Conservation (phyloP, 768 basidiomycete genomes). For the Epithele typhae region DNA sequence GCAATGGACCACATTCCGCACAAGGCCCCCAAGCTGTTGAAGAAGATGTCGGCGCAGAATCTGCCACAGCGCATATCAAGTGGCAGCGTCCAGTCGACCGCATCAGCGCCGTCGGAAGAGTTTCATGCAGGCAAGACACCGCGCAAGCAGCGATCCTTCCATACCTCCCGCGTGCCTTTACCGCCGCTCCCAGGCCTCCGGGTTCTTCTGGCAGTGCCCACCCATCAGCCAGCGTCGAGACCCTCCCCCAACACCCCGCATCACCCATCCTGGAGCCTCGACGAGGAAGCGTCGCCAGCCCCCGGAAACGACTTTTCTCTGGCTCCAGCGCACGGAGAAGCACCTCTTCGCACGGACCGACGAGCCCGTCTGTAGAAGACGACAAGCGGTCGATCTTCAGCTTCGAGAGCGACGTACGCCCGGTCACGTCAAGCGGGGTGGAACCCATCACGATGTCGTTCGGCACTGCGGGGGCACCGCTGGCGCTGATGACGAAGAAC, state of each 20-base stretch:
- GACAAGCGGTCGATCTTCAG: slow-evolving; percentile 55
- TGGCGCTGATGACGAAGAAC: slow-evolving; percentile 25
- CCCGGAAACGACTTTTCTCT: slow-evolving; percentile 61
- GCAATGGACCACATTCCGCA: slow-evolving; percentile 4
- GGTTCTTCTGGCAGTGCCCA: slow-evolving; percentile 16
- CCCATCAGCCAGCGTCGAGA: slow-evolving; percentile 12
- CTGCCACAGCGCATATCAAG: slow-evolving; percentile 30
- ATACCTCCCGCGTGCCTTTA: slow-evolving; percentile 51
- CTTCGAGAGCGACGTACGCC: slow-evolving; percentile 31
- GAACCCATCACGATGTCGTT: slow-evolving; percentile 25
- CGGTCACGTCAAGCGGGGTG: slow-evolving; percentile 14
- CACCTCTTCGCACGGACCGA: slow-evolving; percentile 40
- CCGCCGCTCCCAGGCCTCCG: slow-evolving; percentile 40
- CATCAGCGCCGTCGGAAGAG: slow-evolving; percentile 17
- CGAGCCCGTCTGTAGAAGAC: slow-evolving; percentile 37
- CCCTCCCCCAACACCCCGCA: slow-evolving; percentile 6
- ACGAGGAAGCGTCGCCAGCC: slow-evolving; percentile 13
- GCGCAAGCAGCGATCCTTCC: slow-evolving; percentile 61
- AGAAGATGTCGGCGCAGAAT: slow-evolving; percentile 43
- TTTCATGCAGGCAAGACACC: slow-evolving; percentile 14
- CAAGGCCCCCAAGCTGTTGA: slow-evolving; percentile 12
- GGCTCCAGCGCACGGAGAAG: slow-evolving; percentile 46
- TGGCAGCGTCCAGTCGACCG: slow-evolving; percentile 26
- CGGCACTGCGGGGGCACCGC: slow-evolving; percentile 18
- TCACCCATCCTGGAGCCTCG: slow-evolving; percentile 13